Evolutionary conservation across 2,329 filamentous ascomycete genomes (phyloP), one percentile per base, ranked within the genome.

Genomic region (Penicillium sp.): DNA sequence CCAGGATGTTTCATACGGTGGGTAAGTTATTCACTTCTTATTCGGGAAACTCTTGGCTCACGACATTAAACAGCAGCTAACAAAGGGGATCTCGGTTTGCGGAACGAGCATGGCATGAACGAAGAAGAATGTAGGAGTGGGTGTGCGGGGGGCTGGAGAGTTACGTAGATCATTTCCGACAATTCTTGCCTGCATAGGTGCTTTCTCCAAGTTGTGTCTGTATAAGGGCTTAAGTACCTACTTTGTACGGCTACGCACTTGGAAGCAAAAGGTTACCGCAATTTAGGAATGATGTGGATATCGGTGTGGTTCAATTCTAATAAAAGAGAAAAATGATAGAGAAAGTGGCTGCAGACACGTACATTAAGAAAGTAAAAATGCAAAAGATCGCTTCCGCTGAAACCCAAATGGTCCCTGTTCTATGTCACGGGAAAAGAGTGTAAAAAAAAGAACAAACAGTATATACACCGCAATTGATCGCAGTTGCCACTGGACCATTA

Each of bases 401-500:
- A 52, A 26, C 19, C 25, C 35, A 14, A 52, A 52, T 52, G 37
- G 6, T n/a, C 19, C 19, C 35, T n/a, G 25, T 52, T 22, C 51
- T 38, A 7, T 16, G 51, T 26, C 35, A 26, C 19, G 8, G 35
- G n/a, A 52, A 52, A 28, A 13, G 11, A n/a, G 16, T 52, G 22
- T 19, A 26, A 52, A 52, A 13, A 38, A 38, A 6, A 26, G 19
- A 52, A 38, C n/a, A 40, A 28, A 40, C 25, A 25, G 33, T 25
- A 33, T 38, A 28, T 52, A 40, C 51, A 40, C 51, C 51, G 51
- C 35, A 22, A n/a, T 26, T 37, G 35, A 52, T 52, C 35, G 11
- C 37, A 35, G 37, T n/a, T 52, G 35, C 49, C 46, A 16, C 28
- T 35, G 10, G 16, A 35, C 3, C 28, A 51, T 52, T 52, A 52